Base-by-base conservation (phyloP, 1,284 basidiomycete genomes). In the Ganoderma lingzhi region DNA sequence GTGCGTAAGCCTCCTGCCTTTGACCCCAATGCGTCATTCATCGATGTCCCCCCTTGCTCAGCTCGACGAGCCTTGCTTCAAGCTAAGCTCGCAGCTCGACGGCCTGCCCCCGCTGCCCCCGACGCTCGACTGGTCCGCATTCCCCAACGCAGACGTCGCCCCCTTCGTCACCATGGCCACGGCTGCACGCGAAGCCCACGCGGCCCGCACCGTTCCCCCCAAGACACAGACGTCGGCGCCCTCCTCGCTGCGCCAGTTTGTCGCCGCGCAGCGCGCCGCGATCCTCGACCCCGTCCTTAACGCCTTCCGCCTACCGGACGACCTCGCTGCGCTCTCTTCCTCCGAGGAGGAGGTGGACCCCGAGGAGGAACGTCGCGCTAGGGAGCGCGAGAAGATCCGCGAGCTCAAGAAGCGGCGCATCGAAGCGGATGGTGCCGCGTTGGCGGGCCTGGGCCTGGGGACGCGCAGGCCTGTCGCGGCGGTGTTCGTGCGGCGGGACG, bases 391-490 rank as follows among this genome's bases (percentile, higher is more conserved):
- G 67, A 88, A 88, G 70, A 86, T 88, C 60, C 81, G 85, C 53
- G 84, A 89, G 74, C 78, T 89, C 63, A 90, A 88, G 80, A 85
- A 84, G 73, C 81, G 86, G 64, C 86, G 83, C 71, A 83, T 87
- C n/a, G 72, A 74, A 23, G 76, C 75, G 15, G 78, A 76, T 35
- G 1, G 35, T 30, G 48, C 15, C 12, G 37, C 45, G 35, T 72
- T 74, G 37, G 74, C 78, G 19, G 78, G 77, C 3, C 64, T 73
- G n/a, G 78, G 78, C 5, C 66, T 73, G 14, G 72, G 72, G 32
- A 67, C 79, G 55, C 79, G 77, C 14, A 69, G 75, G n/a, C 71
- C 71, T 0, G 75, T 73, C 17, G 74, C 74, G 64, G 83, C 80
- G 3, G 86, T 90, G 39, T 87, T 85, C 71, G 82, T 90, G 42